Evolutionary conservation across 2,329 filamentous ascomycete species (phyloP).

Genomic region (Diaporthe batatas): DNA sequence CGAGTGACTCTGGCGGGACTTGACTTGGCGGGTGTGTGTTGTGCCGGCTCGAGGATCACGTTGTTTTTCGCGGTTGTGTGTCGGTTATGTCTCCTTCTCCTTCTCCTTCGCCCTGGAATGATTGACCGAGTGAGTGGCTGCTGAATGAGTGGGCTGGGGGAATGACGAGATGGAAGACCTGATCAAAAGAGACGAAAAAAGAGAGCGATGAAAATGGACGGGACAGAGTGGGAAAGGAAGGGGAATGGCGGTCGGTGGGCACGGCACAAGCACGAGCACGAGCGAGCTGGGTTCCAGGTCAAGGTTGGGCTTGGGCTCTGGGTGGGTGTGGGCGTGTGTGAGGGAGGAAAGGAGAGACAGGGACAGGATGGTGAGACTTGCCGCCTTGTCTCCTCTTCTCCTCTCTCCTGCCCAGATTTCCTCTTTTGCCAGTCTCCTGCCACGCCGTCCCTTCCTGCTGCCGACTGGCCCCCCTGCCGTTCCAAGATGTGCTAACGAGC

Average conservation of each 20-base stretch:
- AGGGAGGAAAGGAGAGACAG: conserved; percentile 40
- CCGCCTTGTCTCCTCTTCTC: conserved; percentile 19
- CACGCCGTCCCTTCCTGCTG: conserved; percentile 28
- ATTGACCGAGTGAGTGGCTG: conserved; percentile 22
- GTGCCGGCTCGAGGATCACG: conserved; percentile 27
- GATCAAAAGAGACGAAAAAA: conserved; percentile 35
- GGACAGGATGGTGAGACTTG: conserved; percentile 34
- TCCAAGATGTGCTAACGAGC: conserved; percentile 35
- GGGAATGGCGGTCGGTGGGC: conserved; percentile 38
- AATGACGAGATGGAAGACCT: conserved; percentile 10
- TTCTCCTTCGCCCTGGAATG: conserved; percentile 21
- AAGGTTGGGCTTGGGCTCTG: conserved; percentile 28
- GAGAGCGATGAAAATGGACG: conserved; percentile 26
- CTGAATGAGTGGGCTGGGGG: conserved; percentile 30
- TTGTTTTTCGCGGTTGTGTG: neutral
- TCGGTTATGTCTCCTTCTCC: neutral
- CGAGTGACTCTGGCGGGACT: conserved; percentile 34
- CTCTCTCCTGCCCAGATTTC: neutral
- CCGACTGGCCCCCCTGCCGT: conserved; percentile 34
- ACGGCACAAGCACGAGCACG: conserved; percentile 27
- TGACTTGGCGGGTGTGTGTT: conserved; percentile 1
- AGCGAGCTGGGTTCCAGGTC: conserved; percentile 29
- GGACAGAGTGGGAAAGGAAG: conserved; percentile 28
- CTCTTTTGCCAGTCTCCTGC: conserved; percentile 19
- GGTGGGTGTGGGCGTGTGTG: conserved; percentile 29